Percentiles rank a stretch among this genome's conserved stretches.
Conservation (phyloP, 2,329 filamentous ascomycete genomes). For the Hypoxylon sp. region DNA sequence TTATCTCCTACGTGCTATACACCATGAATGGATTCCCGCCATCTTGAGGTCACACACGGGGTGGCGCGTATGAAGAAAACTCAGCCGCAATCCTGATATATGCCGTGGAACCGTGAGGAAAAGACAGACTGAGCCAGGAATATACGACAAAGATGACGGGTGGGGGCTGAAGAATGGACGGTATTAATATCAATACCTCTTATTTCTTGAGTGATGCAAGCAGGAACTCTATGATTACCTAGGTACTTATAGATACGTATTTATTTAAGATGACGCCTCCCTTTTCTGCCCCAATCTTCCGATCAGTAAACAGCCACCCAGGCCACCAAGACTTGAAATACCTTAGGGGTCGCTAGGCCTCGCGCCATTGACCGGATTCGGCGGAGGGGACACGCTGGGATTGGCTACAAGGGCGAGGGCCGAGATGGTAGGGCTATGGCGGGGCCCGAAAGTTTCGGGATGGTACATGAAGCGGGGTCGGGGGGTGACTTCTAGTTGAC, state of each 20-base stretch:
- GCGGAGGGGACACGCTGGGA: constrained; percentile 11
- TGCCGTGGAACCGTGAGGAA: not conserved
- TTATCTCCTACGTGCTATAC: not conserved
- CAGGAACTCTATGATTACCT: too few relatives aligned
- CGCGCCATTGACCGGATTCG: constrained; percentile 26
- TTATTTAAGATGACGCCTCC: too few relatives aligned
- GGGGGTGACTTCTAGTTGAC: constrained; percentile 16
- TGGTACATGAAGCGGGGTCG: constrained; percentile 13
- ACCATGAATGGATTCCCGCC: not conserved
- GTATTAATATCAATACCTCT: too few relatives aligned
- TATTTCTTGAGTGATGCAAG: too few relatives aligned
- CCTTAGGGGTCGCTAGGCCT: not conserved
- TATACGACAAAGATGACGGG: too few relatives aligned
- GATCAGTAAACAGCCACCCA: too few relatives aligned
- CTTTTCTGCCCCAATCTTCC: not conserved
- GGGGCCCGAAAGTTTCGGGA: constrained; percentile 24
- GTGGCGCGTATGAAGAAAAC: not conserved
- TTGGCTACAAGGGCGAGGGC: constrained; percentile 25
- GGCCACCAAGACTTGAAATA: too few relatives aligned
- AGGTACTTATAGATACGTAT: too few relatives aligned
- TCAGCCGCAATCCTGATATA: not conserved
- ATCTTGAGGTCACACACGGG: too few relatives aligned
- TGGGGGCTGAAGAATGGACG: too few relatives aligned
- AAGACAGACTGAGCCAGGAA: too few relatives aligned
- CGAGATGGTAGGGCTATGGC: constrained; percentile 3